A percentile compares a stretch with the other conserved stretches of the same genome.
Conservation (phyloP, 1,284 basidiomycete species). For the Trichosporon sp. region DNA sequence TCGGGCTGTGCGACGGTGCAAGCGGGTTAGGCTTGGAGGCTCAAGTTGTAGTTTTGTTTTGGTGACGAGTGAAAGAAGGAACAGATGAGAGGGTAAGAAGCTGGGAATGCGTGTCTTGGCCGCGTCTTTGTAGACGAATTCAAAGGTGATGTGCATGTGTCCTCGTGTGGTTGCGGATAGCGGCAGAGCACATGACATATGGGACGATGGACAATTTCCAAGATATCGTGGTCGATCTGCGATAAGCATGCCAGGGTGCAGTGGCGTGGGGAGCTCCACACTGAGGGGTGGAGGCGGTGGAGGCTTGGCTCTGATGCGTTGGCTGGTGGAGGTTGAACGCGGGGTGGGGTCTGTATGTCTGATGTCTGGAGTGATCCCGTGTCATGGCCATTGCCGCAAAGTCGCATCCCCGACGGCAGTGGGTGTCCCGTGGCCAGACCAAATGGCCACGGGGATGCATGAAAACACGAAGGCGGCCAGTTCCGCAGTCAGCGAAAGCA, state of each 20-base stretch:
- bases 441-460: neutral
- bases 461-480: neutral
- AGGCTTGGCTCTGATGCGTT: neutral
- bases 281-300: neutral
- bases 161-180: neutral
- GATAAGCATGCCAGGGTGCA: neutral
- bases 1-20: neutral
- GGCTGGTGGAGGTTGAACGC: neutral
- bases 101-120: no score
- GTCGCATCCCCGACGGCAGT: neutral
- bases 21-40: no score
- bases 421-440: neutral
- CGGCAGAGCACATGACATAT: neutral
- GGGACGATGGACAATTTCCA: slow-evolving; percentile 7
- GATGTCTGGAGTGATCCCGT: neutral
- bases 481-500: neutral
- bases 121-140: neutral
- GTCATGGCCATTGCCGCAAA: neutral
- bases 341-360: no score
- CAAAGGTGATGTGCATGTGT: neutral
- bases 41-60: no score
- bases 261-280: neutral
- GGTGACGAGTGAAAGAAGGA: neutral
- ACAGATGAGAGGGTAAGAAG: neutral
- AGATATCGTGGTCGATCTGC: neutral